Evolutionary conservation across 2,329 filamentous ascomycete species (phyloP).

Genomic region (Mycosphaerella arachidis): DNA sequence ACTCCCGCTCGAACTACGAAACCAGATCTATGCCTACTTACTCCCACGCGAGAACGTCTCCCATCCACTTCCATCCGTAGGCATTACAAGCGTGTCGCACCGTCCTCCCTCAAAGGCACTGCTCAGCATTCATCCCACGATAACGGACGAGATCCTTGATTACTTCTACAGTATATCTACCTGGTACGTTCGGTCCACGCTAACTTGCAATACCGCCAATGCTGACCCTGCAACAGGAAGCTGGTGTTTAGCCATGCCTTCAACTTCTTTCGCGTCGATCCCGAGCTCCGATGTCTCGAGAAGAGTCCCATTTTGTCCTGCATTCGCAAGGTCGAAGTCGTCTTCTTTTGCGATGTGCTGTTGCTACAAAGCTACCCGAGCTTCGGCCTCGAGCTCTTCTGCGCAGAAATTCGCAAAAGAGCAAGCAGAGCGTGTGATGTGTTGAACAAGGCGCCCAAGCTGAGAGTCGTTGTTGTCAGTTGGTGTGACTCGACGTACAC

Average conservation of each 20-base stretch:
- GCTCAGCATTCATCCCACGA: slow-evolving; percentile 25
- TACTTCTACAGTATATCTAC: slow-evolving; percentile 32
- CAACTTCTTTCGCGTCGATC: slow-evolving; percentile 36
- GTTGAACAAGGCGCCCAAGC: slow-evolving; percentile 19
- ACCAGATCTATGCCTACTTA: slow-evolving; percentile 39
- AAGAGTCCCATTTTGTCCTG: slow-evolving; percentile 15
- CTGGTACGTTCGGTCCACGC: slow-evolving; percentile 19
- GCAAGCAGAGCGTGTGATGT: slow-evolving; percentile 29
- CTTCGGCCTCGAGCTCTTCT: slow-evolving; percentile 29
- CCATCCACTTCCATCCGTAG: slow-evolving; percentile 30
- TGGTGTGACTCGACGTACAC: slow-evolving; percentile 32
- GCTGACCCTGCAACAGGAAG: slow-evolving; percentile 15
- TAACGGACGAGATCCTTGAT: slow-evolving; percentile 29
- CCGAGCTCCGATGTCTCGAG: slow-evolving; percentile 28
- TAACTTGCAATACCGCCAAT: not conserved
- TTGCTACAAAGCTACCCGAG: slow-evolving; percentile 31
- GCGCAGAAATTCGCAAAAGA: slow-evolving; percentile 28
- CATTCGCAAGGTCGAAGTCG: slow-evolving; percentile 31
- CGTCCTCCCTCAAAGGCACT: slow-evolving; percentile 23
- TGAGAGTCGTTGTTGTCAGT: slow-evolving; percentile 27
- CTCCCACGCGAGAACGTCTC: slow-evolving; percentile 27
- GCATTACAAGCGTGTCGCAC: slow-evolving; percentile 34
- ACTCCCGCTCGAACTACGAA: slow-evolving; percentile 43
- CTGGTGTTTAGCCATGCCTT: slow-evolving; percentile 35
- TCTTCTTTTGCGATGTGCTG: slow-evolving; percentile 32